Conservation (phyloP, 2,329 filamentous ascomycete species). For the Botrytis byssoidea region DNA sequence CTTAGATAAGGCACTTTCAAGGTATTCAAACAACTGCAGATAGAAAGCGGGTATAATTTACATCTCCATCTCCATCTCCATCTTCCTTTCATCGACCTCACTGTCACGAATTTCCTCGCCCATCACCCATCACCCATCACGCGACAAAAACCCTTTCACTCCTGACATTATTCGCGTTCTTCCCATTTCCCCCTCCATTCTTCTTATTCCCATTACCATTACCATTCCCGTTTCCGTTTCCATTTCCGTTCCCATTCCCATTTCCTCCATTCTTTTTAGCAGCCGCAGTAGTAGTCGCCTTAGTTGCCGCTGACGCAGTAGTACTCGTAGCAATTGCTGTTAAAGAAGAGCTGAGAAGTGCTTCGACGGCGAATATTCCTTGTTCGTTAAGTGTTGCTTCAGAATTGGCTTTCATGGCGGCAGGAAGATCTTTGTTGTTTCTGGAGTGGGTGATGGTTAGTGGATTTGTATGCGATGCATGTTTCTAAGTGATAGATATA, state of each 20-base stretch:
- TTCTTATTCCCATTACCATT: neutral
- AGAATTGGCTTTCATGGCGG: conserved; percentile 10
- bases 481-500: neutral
- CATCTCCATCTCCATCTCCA: neutral
- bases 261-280: conserved; percentile 6
- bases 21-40: neutral
- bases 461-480: neutral
- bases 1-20: neutral
- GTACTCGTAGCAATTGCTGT: neutral
- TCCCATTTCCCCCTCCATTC: neutral
- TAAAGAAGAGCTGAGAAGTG: conserved; percentile 1
- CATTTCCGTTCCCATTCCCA: neutral
- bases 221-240: neutral
- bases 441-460: neutral
- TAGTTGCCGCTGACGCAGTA: neutral
- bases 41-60: neutral
- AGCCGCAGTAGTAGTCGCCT: neutral
- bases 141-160: neutral
- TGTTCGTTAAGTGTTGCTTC: conserved; percentile 14
- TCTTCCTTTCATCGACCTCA: neutral
- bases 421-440: conserved; percentile 12
- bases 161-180: neutral
- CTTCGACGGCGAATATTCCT: conserved; percentile 11
- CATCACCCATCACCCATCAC: no score
- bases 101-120: neutral